These are phyloP conservation scores for Xylaria grammica DNA, from an alignment of 495 filamentous ascomycete species.

Conservation along the genomic window DNA sequence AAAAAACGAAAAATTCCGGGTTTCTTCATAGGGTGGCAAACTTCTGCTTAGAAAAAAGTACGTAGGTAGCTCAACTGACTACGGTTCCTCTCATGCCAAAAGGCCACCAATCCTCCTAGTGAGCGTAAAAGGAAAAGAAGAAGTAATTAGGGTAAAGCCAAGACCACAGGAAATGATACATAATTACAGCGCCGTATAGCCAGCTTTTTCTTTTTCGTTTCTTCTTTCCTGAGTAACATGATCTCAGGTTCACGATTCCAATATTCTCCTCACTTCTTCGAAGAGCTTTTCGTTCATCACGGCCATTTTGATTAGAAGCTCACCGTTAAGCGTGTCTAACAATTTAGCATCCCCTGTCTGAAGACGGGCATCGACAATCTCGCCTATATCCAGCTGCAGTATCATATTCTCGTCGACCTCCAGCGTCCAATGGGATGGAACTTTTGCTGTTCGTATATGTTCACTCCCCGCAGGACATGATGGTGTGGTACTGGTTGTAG, in stretches of 20 bases:
- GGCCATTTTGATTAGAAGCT: slow-evolving; percentile 29
- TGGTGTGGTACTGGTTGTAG: not conserved
- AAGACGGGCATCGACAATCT: slow-evolving; percentile 29
- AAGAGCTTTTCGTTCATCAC: slow-evolving; percentile 21
- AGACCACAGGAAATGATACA: not conserved
- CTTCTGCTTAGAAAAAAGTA: no score
- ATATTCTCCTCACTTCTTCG: slow-evolving; percentile 16
- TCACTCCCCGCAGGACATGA: not conserved
- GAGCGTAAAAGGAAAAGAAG: not conserved
- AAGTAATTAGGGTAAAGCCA: not conserved
- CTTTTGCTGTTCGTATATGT: not conserved
- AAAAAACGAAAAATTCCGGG: no score
- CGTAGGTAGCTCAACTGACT: no score
- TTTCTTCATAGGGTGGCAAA: no score
- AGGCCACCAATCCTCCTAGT: not conserved
- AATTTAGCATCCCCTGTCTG: slow-evolving; percentile 7
- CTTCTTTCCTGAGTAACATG: not conserved
- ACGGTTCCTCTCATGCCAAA: no score
- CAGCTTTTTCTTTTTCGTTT: not conserved
- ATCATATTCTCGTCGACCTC: slow-evolving; percentile 23
- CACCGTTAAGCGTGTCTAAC: slow-evolving; percentile 25
- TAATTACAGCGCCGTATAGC: not conserved
- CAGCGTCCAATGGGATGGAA: not conserved
- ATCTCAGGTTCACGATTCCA: slow-evolving; percentile 13
- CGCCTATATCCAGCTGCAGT: slow-evolving; percentile 25